These are phyloP conservation scores for Penicillium thymicola DNA, from an alignment of 2,329 filamentous ascomycete genomes.

Conservation along the genomic window DNA sequence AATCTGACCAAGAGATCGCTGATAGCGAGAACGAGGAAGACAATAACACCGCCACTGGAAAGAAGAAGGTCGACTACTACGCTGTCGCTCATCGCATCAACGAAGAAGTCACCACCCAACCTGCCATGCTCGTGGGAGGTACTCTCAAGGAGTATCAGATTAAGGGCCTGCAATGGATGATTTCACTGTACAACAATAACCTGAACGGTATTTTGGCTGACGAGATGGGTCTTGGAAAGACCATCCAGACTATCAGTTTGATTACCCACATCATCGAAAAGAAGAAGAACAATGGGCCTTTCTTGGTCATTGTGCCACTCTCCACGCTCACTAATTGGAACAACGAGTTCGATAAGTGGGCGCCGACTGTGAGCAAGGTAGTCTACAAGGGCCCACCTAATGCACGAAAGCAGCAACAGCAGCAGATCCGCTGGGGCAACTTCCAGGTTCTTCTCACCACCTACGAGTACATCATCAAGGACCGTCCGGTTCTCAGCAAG, in stretches of 20 bases:
- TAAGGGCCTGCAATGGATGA: constrained; percentile 99
- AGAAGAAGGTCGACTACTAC: constrained; percentile 93
- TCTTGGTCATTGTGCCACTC: constrained; percentile 92
- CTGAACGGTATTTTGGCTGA: constrained; percentile 97
- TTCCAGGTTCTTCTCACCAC: constrained; percentile 97
- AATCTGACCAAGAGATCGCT: constrained; percentile 65
- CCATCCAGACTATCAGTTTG: constrained; percentile 96
- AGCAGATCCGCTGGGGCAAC: constrained; percentile 87
- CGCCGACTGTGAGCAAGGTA: constrained; percentile 77
- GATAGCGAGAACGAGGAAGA: constrained; percentile 65
- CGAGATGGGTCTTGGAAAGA: constrained; percentile 99
- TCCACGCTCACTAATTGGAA: constrained; percentile 99
- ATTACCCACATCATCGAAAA: constrained; percentile 96
- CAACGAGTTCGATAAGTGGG: constrained; percentile 98
- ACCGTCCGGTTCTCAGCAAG: constrained; percentile 89
- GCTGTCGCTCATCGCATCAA: constrained; percentile 94
- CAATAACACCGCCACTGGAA: constrained; percentile 51
- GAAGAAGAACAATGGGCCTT: constrained; percentile 88
- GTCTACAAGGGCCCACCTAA: constrained; percentile 97
- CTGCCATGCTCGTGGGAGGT: constrained; percentile 83
- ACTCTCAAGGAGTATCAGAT: constrained; percentile 95
- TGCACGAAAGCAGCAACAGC: constrained; percentile 81
- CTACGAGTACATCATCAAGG: constrained; percentile 99
- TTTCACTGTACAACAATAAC: constrained; percentile 99
- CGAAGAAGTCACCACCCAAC: constrained; percentile 83